These are phyloP conservation scores for Fusarium pseudonygamai DNA, from an alignment of 2,329 filamentous ascomycete species.

Conservation along the genomic window DNA sequence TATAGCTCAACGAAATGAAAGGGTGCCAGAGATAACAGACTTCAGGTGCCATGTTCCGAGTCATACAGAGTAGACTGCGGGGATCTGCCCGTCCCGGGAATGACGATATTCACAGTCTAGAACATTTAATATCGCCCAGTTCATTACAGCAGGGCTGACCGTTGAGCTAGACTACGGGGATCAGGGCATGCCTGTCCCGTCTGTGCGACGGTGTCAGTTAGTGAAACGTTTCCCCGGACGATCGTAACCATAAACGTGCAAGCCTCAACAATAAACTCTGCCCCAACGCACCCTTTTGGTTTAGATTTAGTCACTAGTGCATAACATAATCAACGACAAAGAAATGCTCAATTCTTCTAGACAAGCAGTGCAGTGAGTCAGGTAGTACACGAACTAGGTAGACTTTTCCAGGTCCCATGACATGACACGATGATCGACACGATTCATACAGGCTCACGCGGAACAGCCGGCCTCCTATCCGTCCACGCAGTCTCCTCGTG, in stretches of 20 bases:
- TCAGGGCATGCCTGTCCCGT: background rate
- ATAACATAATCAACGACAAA: background rate
- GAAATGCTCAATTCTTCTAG: background rate
- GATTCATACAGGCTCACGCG: slow-evolving; percentile 1
- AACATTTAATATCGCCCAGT: background rate
- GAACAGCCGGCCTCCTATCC: background rate
- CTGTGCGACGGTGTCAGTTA: background rate
- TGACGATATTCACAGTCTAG: background rate
- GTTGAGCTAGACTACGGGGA: background rate
- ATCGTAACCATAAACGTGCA: background rate
- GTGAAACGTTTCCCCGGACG: background rate
- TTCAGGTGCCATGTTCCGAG: background rate
- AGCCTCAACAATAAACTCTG: background rate
- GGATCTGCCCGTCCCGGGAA: background rate
- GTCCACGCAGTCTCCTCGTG: background rate
- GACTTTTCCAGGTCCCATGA: background rate
- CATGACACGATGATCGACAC: background rate
- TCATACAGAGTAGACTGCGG: background rate
- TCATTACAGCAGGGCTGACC: background rate
- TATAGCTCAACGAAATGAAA: background rate
- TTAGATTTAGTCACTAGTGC: background rate
- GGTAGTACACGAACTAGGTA: background rate
- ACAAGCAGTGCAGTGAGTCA: background rate
- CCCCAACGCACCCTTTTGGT: background rate
- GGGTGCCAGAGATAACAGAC: background rate